phyloP scores from a whole-genome alignment of 164 flowering plant species.

The Piper betle region DNA sequence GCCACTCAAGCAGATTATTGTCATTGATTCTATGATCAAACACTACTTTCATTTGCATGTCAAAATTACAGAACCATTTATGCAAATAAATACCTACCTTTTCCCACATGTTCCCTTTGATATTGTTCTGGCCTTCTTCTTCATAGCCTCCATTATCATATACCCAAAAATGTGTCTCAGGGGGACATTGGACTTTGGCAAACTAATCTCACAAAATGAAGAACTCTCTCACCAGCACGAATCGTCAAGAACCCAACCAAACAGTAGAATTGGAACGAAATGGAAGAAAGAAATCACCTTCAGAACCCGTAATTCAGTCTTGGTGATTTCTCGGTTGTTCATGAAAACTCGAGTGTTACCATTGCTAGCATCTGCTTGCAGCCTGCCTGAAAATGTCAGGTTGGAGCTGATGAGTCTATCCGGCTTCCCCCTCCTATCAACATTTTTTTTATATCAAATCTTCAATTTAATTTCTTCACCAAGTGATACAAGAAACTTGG shows the following conservation, averaged over 20 bases:
- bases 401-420: conserved; percentile 75
- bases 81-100: conserved; percentile 34
- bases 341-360: conserved; percentile 87
- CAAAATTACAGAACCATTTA: not conserved
- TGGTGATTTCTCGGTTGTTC: conserved; percentile 91
- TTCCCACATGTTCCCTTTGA: conserved; percentile 93
- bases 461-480: too few species aligned
- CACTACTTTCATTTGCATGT: not conserved
- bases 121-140: conserved; percentile 97
- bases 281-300: conserved; percentile 27
- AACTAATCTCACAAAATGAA: conserved; percentile 24
- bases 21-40: not conserved
- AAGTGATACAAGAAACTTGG: too few species aligned
- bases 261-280: too few species aligned
- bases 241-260: too few species aligned
- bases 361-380: conserved; percentile 66
- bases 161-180: conserved; percentile 97
- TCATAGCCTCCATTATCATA: conserved; percentile 97
- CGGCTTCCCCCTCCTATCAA: conserved; percentile 83
- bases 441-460: too few species aligned
- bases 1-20: too few species aligned
- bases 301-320: conserved; percentile 62
- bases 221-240: too few species aligned
- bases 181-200: conserved; percentile 95
- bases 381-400: conserved; percentile 78